Evolutionary conservation across 805 yeast species (phyloP).

Genomic region (Kodamaea leandrae): DNA sequence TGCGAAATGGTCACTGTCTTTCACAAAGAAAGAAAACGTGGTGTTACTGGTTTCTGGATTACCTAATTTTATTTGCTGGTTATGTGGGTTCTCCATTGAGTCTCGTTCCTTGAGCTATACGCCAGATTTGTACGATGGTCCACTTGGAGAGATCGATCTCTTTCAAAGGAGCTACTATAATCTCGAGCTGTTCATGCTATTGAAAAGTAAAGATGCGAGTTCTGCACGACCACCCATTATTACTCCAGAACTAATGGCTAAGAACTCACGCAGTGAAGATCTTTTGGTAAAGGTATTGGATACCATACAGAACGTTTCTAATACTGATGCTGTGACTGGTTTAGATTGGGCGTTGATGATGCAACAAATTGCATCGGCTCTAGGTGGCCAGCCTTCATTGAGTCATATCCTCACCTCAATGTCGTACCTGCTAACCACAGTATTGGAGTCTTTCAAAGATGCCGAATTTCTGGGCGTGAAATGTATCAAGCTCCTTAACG

Average conservation of each 20-base stretch:
- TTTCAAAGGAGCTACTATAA: constrained; percentile 5
- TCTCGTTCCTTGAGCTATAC: background rate
- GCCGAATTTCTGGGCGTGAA: background rate
- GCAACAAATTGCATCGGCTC: constrained; percentile 1
- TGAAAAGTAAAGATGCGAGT: background rate
- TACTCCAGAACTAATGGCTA: constrained; percentile 4
- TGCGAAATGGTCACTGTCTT: constrained; percentile 42
- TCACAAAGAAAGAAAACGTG: constrained; percentile 29
- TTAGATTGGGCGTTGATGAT: constrained; percentile 12
- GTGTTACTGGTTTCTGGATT: constrained; percentile 40
- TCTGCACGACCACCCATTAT: no score
- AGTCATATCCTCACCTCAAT: constrained; percentile 13
- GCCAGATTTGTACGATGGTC: constrained; percentile 8
- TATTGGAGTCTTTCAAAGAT: constrained; percentile 9
- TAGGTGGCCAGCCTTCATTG: constrained; percentile 5
- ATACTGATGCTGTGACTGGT: constrained; percentile 3
- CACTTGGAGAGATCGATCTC: constrained; percentile 9
- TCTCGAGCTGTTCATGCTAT: constrained; percentile 11
- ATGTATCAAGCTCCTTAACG: constrained; percentile 6
- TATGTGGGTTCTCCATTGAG: constrained; percentile 25
- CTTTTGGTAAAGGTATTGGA: constrained; percentile 11
- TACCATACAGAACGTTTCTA: constrained; percentile 5
- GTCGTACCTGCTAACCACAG: constrained; percentile 14
- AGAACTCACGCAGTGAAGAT: constrained; percentile 6
- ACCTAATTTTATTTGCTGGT: constrained; percentile 44